Base-by-base conservation (phyloP, 495 filamentous ascomycete species). In the Terfezia boudieri region DNA sequence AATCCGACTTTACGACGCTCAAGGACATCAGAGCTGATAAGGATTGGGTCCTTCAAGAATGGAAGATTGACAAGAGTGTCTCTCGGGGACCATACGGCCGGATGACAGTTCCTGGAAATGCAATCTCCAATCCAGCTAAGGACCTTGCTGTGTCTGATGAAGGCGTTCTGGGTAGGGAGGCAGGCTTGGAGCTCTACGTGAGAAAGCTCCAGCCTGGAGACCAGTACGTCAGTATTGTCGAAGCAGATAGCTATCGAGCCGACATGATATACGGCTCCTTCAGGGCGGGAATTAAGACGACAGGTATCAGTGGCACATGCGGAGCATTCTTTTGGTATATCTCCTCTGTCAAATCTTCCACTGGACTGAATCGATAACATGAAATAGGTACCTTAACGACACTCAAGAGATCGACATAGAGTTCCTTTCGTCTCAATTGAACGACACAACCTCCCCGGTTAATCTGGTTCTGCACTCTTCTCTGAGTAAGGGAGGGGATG, bases 381-480 rank as follows among this genome's bases (percentile, higher is more conserved):
- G 17, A 7, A 37, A 48, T 22, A 57, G 53, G 57, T 87, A 82
- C 67, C 73, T 73, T 64, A 83, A 86, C 63, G 76, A 87, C 64
- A 80, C 78, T 4, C 80, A 84, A 64, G 83, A 87, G 59, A 83
- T 86, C 57, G 83, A 87, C 64, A 76, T 87, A 65, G 83, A 86
- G 57, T 79, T 83, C 62, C 71, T 86, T 14, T 79, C 79, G 23
- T 64, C 68, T 7, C 71, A 83, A 52, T 79, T 79, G 57, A 69
- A 75, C 56, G 70, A 72, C 32, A 65, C 57, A 37, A 68, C 66
- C 20, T 74, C 70, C 55, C 78, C 77, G 0, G 68, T 88, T 35
- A 83, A 86, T 61, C 74, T 87, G 4, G 82, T 86, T 2, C 65
- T 85, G 17, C 82, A 86, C 63, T 78, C 81, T 0, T 76, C 79